Evolutionary conservation across 1,139 yeast species (phyloP).

Genomic region (Hansenula sp.): DNA sequence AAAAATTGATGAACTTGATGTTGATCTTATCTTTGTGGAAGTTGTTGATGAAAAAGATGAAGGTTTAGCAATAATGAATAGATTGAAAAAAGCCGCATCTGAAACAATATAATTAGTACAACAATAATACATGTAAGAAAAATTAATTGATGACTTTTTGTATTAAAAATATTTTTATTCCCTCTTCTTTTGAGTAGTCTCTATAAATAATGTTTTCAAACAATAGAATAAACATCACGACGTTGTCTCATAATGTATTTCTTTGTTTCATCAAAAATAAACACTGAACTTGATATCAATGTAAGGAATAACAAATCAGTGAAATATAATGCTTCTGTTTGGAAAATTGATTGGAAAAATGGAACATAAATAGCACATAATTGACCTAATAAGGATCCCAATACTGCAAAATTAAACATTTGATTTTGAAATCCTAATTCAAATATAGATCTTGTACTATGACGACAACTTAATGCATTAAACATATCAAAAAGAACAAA

Average conservation of each 20-base stretch:
- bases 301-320: slow-evolving; percentile 63
- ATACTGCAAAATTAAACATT: slow-evolving; percentile 91
- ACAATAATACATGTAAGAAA: neutral
- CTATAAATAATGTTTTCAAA: slow-evolving; percentile 4
- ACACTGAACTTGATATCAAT: slow-evolving; percentile 69
- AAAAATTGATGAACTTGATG: slow-evolving; percentile 60
- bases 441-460: slow-evolving; percentile 74
- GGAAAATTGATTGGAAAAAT: slow-evolving; percentile 85
- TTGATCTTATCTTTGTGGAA: slow-evolving; percentile 64
- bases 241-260: slow-evolving; percentile 37
- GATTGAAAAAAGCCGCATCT: slow-evolving; percentile 82
- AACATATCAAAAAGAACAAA: slow-evolving; percentile 95
- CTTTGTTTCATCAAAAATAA: slow-evolving; percentile 78
- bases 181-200: neutral
- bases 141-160: neutral
- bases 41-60: slow-evolving; percentile 67
- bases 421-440: slow-evolving; percentile 75
- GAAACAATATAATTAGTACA: slow-evolving; percentile 26
- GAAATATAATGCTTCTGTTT: slow-evolving; percentile 80
- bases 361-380: slow-evolving; percentile 90
- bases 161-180: neutral
- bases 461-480: slow-evolving; percentile 90
- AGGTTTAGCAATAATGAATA: slow-evolving; percentile 92
- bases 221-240: slow-evolving; percentile 17
- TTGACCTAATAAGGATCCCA: slow-evolving; percentile 90